phyloP scores from a whole-genome alignment of 805 yeast genomes.

The Jamesozyma piceae region DNA sequence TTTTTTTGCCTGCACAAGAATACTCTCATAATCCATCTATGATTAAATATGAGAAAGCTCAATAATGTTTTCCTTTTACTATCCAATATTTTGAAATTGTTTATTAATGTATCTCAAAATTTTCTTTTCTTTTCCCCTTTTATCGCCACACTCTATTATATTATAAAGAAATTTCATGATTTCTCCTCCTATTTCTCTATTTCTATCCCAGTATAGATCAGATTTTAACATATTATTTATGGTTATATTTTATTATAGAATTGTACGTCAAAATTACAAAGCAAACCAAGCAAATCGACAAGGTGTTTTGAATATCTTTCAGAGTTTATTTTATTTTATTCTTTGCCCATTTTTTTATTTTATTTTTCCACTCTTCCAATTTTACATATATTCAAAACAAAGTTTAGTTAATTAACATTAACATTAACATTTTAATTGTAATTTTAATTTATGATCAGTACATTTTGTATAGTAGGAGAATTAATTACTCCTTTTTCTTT shows the following conservation, averaged over 20 bases:
- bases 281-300: neutral
- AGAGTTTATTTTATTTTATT: neutral
- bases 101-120: too few relatives aligned
- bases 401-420: neutral
- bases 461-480: neutral
- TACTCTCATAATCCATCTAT: too few relatives aligned
- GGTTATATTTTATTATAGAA: constrained; percentile 1
- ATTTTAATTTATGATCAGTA: neutral
- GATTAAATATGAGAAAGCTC: too few relatives aligned
- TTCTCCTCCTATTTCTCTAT: too few relatives aligned
- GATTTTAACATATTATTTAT: neutral
- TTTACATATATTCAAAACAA: neutral
- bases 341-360: too few relatives aligned
- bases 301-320: neutral
- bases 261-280: neutral
- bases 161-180: too few relatives aligned
- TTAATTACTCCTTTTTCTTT: neutral
- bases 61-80: too few relatives aligned
- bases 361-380: neutral
- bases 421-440: too few relatives aligned
- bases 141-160: too few relatives aligned
- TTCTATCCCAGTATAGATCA: neutral
- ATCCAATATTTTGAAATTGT: too few relatives aligned
- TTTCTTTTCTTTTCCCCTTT: too few relatives aligned
- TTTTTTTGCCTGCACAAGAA: too few relatives aligned